Evolutionary conservation across 345 rosid genomes (phyloP).

Genomic region (Eucalyptus cloeziana): DNA sequence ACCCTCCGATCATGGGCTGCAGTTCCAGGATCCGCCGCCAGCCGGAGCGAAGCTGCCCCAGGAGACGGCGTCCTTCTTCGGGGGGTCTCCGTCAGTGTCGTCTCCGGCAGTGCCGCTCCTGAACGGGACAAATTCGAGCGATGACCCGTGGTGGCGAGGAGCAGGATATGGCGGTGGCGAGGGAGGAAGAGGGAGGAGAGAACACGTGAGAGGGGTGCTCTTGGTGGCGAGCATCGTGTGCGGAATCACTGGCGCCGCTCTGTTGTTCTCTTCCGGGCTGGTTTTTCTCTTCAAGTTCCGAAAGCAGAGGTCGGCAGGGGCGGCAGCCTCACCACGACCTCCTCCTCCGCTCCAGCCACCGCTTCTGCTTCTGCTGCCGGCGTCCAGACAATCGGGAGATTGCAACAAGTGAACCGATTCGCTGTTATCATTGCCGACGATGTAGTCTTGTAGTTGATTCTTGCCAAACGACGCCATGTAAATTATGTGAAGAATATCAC

Average conservation of each 20-base stretch:
- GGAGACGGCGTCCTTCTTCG: constrained; percentile 1
- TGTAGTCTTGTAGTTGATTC: not conserved
- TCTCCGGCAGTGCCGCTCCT: not conserved
- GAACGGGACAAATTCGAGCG: not conserved
- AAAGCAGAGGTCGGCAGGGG: not conserved
- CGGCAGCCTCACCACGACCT: not conserved
- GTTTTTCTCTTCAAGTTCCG: not conserved
- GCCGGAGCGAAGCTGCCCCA: not conserved
- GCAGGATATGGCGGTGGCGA: not conserved
- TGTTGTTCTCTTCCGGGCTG: not conserved
- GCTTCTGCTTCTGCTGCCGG: not conserved
- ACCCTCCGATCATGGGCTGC: constrained; percentile 6
- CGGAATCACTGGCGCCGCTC: not conserved
- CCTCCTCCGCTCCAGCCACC: not conserved
- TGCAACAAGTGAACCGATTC: not conserved
- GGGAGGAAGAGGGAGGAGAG: not conserved
- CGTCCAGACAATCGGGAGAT: not conserved
- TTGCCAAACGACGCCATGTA: not conserved
- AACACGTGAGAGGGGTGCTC: not conserved
- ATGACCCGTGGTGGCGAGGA: not conserved
- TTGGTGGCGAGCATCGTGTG: constrained; percentile 2
- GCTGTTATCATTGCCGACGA: not conserved
- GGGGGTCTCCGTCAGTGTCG: not conserved
- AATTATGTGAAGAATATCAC: not conserved
- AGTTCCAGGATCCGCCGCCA: not conserved